These are phyloP conservation scores for Malus fusca DNA, from an alignment of 306 rosid species.

Conservation along the genomic window DNA sequence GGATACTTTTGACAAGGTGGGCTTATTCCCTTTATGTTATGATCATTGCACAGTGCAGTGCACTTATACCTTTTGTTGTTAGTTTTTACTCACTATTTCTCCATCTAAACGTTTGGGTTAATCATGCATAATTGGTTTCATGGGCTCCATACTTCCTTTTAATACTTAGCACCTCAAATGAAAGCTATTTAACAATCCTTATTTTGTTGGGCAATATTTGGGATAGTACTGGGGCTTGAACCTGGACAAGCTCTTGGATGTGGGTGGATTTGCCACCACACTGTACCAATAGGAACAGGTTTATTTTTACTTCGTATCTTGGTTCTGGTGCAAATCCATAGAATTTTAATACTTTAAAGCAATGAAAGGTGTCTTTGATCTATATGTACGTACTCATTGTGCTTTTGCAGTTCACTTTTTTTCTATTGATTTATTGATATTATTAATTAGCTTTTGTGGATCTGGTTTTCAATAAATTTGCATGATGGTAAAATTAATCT, in stretches of 20 bases:
- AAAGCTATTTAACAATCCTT: too few species aligned
- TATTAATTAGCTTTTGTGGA: not conserved
- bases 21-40: constrained; percentile 10
- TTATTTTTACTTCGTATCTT: too few species aligned
- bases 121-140: not conserved
- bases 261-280: not conserved
- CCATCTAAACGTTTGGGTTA: not conserved
- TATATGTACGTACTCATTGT: not conserved
- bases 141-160: not conserved
- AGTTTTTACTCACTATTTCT: not conserved
- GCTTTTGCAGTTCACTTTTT: not conserved
- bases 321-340: not conserved
- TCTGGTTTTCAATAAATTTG: not conserved
- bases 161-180: not conserved
- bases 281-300: not conserved
- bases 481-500: not conserved
- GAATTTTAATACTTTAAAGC: not conserved
- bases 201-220: not conserved
- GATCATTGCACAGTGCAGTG: not conserved
- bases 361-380: not conserved
- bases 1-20: constrained; percentile 85
- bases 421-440: not conserved
- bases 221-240: not conserved
- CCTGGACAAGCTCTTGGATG: not conserved
- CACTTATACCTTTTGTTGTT: not conserved